Evolutionary conservation across 2,329 filamentous ascomycete species (phyloP).

Genomic region (Cladosporium sp.): DNA sequence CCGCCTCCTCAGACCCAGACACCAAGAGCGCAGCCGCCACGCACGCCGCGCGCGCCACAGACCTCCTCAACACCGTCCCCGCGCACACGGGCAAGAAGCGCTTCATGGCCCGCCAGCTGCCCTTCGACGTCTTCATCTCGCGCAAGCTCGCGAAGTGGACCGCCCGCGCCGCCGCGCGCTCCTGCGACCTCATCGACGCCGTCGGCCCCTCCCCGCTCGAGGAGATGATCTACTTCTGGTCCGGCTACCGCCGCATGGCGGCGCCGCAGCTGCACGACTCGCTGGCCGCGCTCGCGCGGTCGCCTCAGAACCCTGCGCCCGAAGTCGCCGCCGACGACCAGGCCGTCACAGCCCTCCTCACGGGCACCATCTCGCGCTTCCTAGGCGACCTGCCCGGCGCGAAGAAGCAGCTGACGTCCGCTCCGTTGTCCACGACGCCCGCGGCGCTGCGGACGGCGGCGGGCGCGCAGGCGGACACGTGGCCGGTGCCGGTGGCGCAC

Average conservation of each 20-base stretch:
- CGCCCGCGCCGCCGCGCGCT: slow-evolving; percentile 60
- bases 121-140: slow-evolving; percentile 78
- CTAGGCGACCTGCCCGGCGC: slow-evolving; percentile 55
- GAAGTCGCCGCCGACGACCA: slow-evolving; percentile 45
- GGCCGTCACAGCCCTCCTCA: slow-evolving; percentile 61
- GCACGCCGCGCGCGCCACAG: slow-evolving; percentile 50
- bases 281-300: slow-evolving; percentile 59
- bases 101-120: slow-evolving; percentile 83
- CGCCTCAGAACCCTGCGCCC: slow-evolving; percentile 35
- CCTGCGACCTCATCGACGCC: slow-evolving; percentile 68
- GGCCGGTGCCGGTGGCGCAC: slow-evolving; percentile 64
- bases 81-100: slow-evolving; percentile 74
- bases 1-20: slow-evolving; percentile 38
- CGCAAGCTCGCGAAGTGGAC: slow-evolving; percentile 89
- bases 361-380: slow-evolving; percentile 59
- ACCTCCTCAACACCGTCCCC: slow-evolving; percentile 65
- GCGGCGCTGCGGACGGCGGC: slow-evolving; percentile 11
- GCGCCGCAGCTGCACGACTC: slow-evolving; percentile 57
- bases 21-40: slow-evolving; percentile 31
- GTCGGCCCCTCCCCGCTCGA: slow-evolving; percentile 73
- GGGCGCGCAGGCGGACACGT: slow-evolving; percentile 49
- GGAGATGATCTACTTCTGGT: slow-evolving; percentile 95
- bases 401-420: slow-evolving; percentile 50
- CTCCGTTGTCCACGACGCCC: slow-evolving; percentile 56
- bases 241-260: slow-evolving; percentile 76